phyloP scores from a whole-genome alignment of 2,329 filamentous ascomycete genomes.

The Aspergillus ochraceus region DNA sequence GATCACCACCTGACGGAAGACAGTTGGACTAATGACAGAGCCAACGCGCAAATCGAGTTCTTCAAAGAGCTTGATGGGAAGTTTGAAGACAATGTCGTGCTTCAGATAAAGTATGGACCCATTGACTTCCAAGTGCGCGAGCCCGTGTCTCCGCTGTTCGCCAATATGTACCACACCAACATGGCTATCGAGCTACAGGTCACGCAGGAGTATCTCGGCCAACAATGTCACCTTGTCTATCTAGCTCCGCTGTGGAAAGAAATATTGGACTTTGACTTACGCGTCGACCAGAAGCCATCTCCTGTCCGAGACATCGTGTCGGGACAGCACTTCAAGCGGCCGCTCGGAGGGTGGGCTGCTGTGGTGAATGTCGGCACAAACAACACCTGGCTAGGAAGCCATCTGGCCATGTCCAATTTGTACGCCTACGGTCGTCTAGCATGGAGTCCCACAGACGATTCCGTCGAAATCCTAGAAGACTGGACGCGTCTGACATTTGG shows the following conservation, averaged over 20 bases:
- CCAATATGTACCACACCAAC: constrained; percentile 48
- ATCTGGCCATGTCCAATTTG: constrained; percentile 69
- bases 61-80: constrained; percentile 64
- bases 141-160: constrained; percentile 65
- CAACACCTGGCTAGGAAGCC: constrained; percentile 67
- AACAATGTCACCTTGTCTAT: constrained; percentile 69
- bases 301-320: constrained; percentile 61
- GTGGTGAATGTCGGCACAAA: constrained; percentile 69
- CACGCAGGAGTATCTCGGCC: constrained; percentile 69
- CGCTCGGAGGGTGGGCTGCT: constrained; percentile 62
- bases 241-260: constrained; percentile 68
- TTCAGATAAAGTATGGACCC: constrained; percentile 73
- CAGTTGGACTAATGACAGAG: constrained; percentile 67
- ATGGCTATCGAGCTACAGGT: constrained; percentile 66
- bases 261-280: constrained; percentile 66
- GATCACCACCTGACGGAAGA: constrained; percentile 57
- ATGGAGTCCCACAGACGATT: constrained; percentile 59
- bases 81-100: constrained; percentile 69
- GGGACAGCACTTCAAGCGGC: constrained; percentile 59
- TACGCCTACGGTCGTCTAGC: constrained; percentile 69
- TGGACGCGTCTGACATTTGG: constrained; percentile 71
- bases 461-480: constrained; percentile 56
- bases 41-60: constrained; percentile 68
- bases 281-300: constrained; percentile 58
- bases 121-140: constrained; percentile 75